These are phyloP conservation scores for Teratosphaeriaceae sp. DNA, from an alignment of 2,329 filamentous ascomycete species.

Conservation along the genomic window DNA sequence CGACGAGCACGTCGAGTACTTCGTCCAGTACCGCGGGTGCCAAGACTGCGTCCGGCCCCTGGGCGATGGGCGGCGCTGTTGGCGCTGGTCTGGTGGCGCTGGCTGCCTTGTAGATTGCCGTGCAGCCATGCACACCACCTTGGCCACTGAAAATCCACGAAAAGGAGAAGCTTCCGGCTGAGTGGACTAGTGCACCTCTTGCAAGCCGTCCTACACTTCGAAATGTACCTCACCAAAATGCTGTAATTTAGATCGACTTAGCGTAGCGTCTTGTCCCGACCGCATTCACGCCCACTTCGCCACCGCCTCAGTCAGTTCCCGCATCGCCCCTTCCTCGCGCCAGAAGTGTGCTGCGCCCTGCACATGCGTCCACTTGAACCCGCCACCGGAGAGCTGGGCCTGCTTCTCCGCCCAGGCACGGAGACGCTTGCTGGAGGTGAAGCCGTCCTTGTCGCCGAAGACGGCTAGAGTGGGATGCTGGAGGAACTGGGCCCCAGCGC, in stretches of 20 bases:
- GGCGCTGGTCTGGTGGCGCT: slow-evolving; percentile 10
- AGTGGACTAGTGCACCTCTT: too few species aligned
- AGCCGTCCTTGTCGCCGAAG: slow-evolving; percentile 69
- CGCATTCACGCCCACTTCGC: slow-evolving; percentile 15
- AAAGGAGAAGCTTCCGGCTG: not conserved
- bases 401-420: slow-evolving; percentile 59
- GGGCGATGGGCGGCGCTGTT: slow-evolving; percentile 10
- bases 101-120: slow-evolving; percentile 3
- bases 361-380: slow-evolving; percentile 40
- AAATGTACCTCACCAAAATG: not conserved
- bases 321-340: slow-evolving; percentile 34
- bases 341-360: slow-evolving; percentile 47
- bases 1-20: not conserved
- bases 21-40: slow-evolving; percentile 3
- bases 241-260: slow-evolving; percentile 1
- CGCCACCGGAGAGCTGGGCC: slow-evolving; percentile 19
- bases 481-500: slow-evolving; percentile 26
- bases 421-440: slow-evolving; percentile 61
- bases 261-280: not conserved
- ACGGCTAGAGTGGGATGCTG: slow-evolving; percentile 58
- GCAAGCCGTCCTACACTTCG: not conserved
- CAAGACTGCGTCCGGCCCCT: slow-evolving; percentile 4
- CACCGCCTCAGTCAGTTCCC: slow-evolving; percentile 18
- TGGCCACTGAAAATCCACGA: not conserved
- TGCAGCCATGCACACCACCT: not conserved